Base-by-base conservation (phyloP, 2,329 filamentous ascomycete genomes). In the Aspergillus eucalypticola region DNA sequence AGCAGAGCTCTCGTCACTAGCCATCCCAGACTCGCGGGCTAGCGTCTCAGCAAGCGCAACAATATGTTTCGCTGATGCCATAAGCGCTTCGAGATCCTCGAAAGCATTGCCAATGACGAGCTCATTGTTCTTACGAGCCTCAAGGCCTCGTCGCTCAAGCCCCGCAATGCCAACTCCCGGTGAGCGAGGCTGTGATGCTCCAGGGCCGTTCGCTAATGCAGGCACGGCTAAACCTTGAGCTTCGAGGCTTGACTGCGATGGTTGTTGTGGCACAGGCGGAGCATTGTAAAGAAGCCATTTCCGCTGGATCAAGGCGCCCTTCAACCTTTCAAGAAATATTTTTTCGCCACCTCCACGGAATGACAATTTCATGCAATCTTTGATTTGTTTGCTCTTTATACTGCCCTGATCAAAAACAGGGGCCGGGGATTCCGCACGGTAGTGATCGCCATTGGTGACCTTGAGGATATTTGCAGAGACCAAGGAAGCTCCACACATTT, bases 31-130 rank as follows among this genome's bases (percentile, higher is more conserved):
- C 70, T 93, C 90, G 11, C 86, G 83, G 1, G 92, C 88, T 67
- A 98, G 94, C 15, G 88, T 88, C 75, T 98, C 94, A 0, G 95
- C 95, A 44, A 99, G 87, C 5, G 92, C 92, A 54, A 98, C 89
- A 52, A 99, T 92, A 73, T 99, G 92, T 73, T 98, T 97, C 5
- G 95, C 95, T 3, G 94, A 97, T 3, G 93, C 92, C 94, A 98
- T 99, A 39, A 99, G 82, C 3, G 95, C 93, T 73, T 98, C 94
- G 0, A 99, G 84, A 71, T 99, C 95, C 73, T 97, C 94, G 70
- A 99, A 99, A 0, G 95, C 93, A 65, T 86, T 92, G 25, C 94
- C 94, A 65, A 99, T 96, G 53, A 97, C 88, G 8, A 92, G 79
- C 75, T 97, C 92, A 68, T 97, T 98, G 75, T 96, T 96, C 78